Evolutionary conservation across 345 rosid species (phyloP), one percentile per base, ranked within the genome.

Genomic region (Abelmoschus esculentus): DNA sequence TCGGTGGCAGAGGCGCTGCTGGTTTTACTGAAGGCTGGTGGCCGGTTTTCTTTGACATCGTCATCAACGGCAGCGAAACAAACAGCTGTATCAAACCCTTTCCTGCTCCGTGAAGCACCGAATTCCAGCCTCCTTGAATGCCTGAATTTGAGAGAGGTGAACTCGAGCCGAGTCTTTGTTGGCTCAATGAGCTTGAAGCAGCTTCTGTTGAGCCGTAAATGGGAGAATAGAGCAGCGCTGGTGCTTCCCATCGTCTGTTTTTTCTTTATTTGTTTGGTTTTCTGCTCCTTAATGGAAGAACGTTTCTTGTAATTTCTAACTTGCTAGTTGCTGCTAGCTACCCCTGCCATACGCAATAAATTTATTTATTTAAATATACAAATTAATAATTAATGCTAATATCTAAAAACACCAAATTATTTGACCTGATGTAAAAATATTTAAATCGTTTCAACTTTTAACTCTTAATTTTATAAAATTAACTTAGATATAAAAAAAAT

Each of bases 191-290:
- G 80, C n/a, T 57, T 72, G 77, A 74, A 80, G 83, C 72, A 77
- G 84, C 87, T 70, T 72, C 66, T 56, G 66, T 79, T 75, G 72
- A 83, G 80, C 19, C 75, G 84, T 73, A 87, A 75, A 76, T 86
- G 85, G 70, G 95, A 83, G 78, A 86, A 56, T 3, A 87, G 71
- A 76, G 86, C 88, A 72, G 80, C 75, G 28, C 83, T 77, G 4
- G 80, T 78, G 82, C 87, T 86, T 62, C 86, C 84, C 93, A 87
- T 91, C 47, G 67, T 72, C 64, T 17, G 31, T 19, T 38, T 3
- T 13, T 55, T 18, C 57, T 32, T 13, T 9, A 3, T 18, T 8
- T 54, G 3, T 54, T 18, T 52, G 5, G n/a, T 50, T n/a, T 52
- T 17, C 7, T n/a, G 5, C 55, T n/a, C n/a, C n/a, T 47, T 9